Conservation (phyloP, 2,329 filamentous ascomycete genomes). For the Arthrinium phaeospermum region DNA sequence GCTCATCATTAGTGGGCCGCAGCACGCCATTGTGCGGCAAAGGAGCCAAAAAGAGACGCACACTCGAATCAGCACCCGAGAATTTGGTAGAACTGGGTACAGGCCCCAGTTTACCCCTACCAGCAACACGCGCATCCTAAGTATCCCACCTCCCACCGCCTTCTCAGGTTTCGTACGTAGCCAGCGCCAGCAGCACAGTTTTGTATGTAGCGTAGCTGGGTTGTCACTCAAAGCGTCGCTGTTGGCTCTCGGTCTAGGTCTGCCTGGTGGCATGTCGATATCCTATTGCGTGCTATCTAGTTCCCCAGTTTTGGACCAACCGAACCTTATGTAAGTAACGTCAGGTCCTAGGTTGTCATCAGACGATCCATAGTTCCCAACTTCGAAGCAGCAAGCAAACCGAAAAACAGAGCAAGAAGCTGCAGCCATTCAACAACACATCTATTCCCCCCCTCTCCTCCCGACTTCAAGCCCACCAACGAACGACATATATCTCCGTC, state of each 20-base stretch:
- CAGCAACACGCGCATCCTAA: neutral
- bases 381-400: neutral
- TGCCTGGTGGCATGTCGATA: neutral
- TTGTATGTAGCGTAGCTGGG: no score
- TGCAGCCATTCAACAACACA: neutral
- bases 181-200: no score
- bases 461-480: neutral
- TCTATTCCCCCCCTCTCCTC: neutral
- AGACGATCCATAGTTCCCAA: constrained; percentile 10
- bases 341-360: neutral
- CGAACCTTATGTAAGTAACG: neutral
- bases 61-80: constrained; percentile 11
- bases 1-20: neutral
- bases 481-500: neutral
- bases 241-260: neutral
- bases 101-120: constrained; percentile 4
- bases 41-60: neutral
- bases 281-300: constrained; percentile 9
- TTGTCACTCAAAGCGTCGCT: neutral
- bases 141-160: constrained; percentile 12
- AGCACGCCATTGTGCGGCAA: constrained; percentile 16
- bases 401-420: neutral
- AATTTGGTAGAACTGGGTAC: neutral
- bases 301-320: neutral
- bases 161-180: neutral